Evolutionary conservation across 345 rosid genomes (phyloP).

Genomic region (Physaria fendleri): DNA sequence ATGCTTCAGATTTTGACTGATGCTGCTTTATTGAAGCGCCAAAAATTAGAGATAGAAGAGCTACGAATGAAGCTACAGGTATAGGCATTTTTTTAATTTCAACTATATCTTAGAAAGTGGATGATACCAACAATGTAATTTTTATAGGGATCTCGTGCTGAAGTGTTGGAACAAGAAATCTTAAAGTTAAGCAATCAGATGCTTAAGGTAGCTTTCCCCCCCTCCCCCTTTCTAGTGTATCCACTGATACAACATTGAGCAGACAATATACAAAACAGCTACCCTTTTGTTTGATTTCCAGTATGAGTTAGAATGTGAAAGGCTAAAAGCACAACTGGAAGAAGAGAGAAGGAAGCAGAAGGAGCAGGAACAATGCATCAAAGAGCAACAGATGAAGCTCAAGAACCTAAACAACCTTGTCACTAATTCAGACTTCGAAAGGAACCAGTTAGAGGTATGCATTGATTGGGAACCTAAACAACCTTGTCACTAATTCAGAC

Average conservation of each 20-base stretch:
- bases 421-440: conserved; percentile 40
- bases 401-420: conserved; percentile 48
- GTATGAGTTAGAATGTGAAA: conserved; percentile 88
- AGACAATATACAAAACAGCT: neutral
- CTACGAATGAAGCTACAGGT: conserved; percentile 82
- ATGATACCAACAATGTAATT: neutral
- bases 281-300: conserved; percentile 31
- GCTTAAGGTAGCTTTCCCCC: conserved; percentile 59
- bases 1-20: conserved; percentile 76
- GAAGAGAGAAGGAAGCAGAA: conserved; percentile 76
- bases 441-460: conserved; percentile 57
- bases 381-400: conserved; percentile 64
- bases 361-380: conserved; percentile 57
- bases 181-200: conserved; percentile 79
- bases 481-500: conserved; percentile 39
- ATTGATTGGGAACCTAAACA: conserved; percentile 49
- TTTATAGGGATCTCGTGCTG: conserved; percentile 82
- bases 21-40: conserved; percentile 86
- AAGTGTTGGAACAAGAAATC: conserved; percentile 84
- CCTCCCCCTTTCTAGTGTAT: neutral
- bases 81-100: conserved; percentile 10
- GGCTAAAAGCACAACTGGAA: conserved; percentile 75
- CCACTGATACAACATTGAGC: neutral
- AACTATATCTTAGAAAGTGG: neutral
- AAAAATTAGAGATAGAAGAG: conserved; percentile 92